Percentiles rank a stretch among this genome's conserved stretches.
Conservation (phyloP, 306 rosid genomes). For the Malus sylvestris region DNA sequence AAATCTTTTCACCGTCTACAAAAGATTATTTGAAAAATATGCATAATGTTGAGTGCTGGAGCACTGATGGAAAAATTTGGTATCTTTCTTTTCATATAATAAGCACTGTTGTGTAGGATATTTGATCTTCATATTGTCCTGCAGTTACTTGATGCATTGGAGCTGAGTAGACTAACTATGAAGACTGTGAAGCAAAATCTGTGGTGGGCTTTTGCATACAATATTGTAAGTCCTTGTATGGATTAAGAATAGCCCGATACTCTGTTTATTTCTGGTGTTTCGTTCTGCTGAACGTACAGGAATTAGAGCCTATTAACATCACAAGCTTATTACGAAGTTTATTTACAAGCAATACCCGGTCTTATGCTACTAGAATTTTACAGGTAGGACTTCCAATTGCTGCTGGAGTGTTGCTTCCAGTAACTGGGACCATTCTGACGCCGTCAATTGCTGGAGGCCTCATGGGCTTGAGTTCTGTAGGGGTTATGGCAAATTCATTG, state of each 20-base stretch:
- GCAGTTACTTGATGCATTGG: slow-evolving; percentile 97
- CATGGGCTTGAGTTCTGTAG: slow-evolving; percentile 86
- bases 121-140: slow-evolving; percentile 23
- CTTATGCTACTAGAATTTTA: slow-evolving; percentile 16
- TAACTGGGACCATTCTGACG: slow-evolving; percentile 76
- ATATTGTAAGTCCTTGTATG: slow-evolving; percentile 59
- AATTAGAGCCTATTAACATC: not conserved
- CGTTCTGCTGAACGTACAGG: not conserved
- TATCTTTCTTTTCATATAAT: not conserved
- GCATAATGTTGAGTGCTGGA: not conserved
- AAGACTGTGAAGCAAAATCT: slow-evolving; percentile 91
- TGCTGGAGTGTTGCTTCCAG: slow-evolving; percentile 79
- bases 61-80: not conserved
- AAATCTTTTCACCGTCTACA: not conserved
- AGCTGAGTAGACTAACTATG: slow-evolving; percentile 87
- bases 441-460: slow-evolving; percentile 98
- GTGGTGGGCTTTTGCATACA: slow-evolving; percentile 96
- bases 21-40: not conserved
- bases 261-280: not conserved
- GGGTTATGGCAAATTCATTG: slow-evolving; percentile 83
- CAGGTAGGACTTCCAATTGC: slow-evolving; percentile 98
- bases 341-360: slow-evolving; percentile 1
- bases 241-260: not conserved
- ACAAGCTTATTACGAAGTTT: not conserved
- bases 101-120: not conserved